Evolutionary conservation across 108 stramenopile genomes (phyloP).

Genomic region (Chaetoceros tenuissimus): DNA sequence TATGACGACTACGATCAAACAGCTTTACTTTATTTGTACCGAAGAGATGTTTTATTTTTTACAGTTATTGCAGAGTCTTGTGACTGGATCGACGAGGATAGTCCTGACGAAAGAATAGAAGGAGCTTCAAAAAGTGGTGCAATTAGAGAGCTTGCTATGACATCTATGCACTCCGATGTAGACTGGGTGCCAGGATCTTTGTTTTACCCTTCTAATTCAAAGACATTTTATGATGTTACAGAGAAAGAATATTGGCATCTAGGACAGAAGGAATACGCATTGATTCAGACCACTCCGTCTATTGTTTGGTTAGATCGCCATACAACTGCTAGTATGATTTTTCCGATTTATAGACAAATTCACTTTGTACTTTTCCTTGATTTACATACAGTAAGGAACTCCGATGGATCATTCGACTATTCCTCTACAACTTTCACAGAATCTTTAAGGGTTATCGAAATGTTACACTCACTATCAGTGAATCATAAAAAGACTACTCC

Average conservation of each 20-base stretch:
- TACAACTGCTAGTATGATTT: constrained; percentile 49
- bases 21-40: constrained; percentile 25
- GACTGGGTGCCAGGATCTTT: no score
- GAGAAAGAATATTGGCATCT: constrained; percentile 6
- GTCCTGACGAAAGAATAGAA: not conserved
- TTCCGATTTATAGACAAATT: constrained; percentile 35
- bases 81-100: constrained; percentile 8
- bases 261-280: constrained; percentile 19
- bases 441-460: constrained; percentile 19
- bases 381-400: constrained; percentile 15
- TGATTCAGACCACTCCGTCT: constrained; percentile 34
- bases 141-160: no score
- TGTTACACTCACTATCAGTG: constrained; percentile 36
- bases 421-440: constrained; percentile 3
- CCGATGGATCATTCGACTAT: constrained; percentile 3
- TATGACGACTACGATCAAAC: constrained; percentile 21
- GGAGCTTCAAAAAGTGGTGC: not conserved
- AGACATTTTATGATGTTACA: no score
- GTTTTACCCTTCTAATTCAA: no score
- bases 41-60: constrained; percentile 33
- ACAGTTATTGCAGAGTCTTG: constrained; percentile 5
- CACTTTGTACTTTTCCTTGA: constrained; percentile 58
- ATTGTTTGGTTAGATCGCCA: constrained; percentile 60
- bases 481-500: constrained; percentile 14
- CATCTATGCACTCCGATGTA: no score